Percentiles rank a stretch among this genome's conserved stretches.
phyloP scores from a whole-genome alignment of 805 yeast species.

The Candida stauntonica region DNA sequence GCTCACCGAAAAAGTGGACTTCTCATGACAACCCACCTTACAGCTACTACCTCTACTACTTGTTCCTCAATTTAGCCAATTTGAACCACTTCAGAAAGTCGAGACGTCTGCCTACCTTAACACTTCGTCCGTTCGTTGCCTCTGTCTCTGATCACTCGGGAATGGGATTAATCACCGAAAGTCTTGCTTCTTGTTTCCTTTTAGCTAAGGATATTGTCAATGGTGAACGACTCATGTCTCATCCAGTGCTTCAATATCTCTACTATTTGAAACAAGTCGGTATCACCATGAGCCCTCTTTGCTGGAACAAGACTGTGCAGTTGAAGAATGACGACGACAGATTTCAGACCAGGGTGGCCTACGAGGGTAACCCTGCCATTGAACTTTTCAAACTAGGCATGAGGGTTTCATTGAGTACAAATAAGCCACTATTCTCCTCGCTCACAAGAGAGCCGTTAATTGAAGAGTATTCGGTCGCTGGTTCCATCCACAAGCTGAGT shows the following conservation, averaged over 20 bases:
- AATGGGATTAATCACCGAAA: constrained; percentile 25
- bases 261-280: constrained; percentile 28
- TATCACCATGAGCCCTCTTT: constrained; percentile 27
- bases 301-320: constrained; percentile 28
- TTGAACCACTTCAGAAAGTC: constrained; percentile 22
- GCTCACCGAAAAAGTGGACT: constrained; percentile 31
- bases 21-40: constrained; percentile 35
- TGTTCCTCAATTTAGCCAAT: constrained; percentile 24
- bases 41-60: constrained; percentile 35
- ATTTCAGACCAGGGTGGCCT: constrained; percentile 11
- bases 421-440: constrained; percentile 25
- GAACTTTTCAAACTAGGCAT: constrained; percentile 26
- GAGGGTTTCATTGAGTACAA: constrained; percentile 22
- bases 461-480: constrained; percentile 28
- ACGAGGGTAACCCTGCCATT: constrained; percentile 22
- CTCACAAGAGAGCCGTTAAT: constrained; percentile 28
- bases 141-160: constrained; percentile 24
- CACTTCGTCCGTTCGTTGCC: constrained; percentile 24
- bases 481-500: constrained; percentile 23
- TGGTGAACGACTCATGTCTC: constrained; percentile 23
- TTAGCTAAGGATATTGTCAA: constrained; percentile 23
- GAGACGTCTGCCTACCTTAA: constrained; percentile 15
- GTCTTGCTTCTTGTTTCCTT: constrained; percentile 22
- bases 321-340: constrained; percentile 24
- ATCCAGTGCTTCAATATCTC: constrained; percentile 25